phyloP scores from a whole-genome alignment of 805 yeast genomes.

The Lipomyces spencermartinsiae region DNA sequence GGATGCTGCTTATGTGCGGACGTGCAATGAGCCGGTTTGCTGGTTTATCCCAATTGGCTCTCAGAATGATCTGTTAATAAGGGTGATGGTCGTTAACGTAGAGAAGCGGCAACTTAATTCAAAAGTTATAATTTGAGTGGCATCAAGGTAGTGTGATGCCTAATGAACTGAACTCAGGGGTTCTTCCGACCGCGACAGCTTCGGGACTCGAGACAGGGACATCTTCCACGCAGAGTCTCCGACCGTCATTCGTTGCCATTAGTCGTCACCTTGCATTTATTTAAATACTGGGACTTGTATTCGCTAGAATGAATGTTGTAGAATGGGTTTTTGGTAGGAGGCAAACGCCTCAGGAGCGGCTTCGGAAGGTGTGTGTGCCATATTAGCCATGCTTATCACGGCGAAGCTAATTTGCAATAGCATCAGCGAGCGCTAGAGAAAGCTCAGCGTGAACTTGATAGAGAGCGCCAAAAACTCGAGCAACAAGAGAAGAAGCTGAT shows the following conservation, averaged over 20 bases:
- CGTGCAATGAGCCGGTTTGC: neutral
- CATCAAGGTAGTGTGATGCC: neutral
- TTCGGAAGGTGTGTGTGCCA: constrained; percentile 67
- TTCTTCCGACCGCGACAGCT: neutral
- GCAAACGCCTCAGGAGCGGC: constrained; percentile 91
- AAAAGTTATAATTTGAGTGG: neutral
- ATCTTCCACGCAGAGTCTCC: neutral
- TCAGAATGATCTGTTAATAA: neutral
- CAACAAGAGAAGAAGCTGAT: constrained; percentile 89
- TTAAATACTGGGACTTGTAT: neutral
- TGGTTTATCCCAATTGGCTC: neutral
- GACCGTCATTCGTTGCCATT: neutral
- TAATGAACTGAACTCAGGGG: neutral
- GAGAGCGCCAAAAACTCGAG: constrained; percentile 87
- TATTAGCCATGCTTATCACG: constrained; percentile 26
- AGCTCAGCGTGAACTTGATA: constrained; percentile 88
- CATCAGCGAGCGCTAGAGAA: constrained; percentile 95
- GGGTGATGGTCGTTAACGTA: no score
- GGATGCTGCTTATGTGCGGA: neutral
- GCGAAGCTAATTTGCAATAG: constrained; percentile 44
- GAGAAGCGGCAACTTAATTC: neutral
- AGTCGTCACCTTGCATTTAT: neutral
- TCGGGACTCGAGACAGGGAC: neutral
- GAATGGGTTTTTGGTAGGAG: constrained; percentile 97
- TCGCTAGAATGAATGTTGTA: constrained; percentile 60